A percentile compares a stretch with the other conserved stretches of the same genome.
Conservation (phyloP, 495 filamentous ascomycete species). For the Hypoxylon cercidicola region DNA sequence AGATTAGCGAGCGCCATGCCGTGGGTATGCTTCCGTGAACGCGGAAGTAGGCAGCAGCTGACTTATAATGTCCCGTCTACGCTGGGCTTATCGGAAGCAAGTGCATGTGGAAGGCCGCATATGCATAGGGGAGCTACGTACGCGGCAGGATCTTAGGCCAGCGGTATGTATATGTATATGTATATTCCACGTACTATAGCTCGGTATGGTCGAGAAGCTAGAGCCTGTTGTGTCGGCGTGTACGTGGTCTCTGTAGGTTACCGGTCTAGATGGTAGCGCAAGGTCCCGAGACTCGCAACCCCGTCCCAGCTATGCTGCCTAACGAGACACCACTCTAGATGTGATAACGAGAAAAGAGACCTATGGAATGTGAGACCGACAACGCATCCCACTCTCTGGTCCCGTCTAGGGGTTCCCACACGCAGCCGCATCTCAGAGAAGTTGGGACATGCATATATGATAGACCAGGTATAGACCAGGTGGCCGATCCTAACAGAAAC, state of each 20-base stretch:
- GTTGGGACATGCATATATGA: slow-evolving; percentile 28
- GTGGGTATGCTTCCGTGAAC: neutral
- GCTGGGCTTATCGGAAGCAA: neutral
- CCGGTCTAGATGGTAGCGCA: slow-evolving; percentile 19
- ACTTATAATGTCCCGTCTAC: neutral
- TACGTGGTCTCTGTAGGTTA: slow-evolving; percentile 15
- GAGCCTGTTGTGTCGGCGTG: neutral
- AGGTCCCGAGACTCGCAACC: slow-evolving; percentile 26
- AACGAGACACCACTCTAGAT: no score
- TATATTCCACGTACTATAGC: slow-evolving; percentile 1
- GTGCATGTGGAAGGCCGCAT: neutral
- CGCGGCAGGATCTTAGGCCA: neutral
- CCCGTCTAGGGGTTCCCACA: slow-evolving; percentile 1
- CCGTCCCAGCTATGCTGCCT: no score
- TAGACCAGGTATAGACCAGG: slow-evolving; percentile 3
- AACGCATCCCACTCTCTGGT: neutral
- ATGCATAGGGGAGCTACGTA: slow-evolving; percentile 1
- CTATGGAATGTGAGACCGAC: neutral
- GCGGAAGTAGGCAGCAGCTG: neutral
- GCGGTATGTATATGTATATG: neutral
- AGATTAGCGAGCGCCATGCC: neutral
- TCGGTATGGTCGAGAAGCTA: slow-evolving; percentile 2
- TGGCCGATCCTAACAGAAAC: neutral
- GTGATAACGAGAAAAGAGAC: neutral
- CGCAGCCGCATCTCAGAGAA: slow-evolving; percentile 15